phyloP scores from a whole-genome alignment of 1,284 basidiomycete species.

The Erythrobasidium hasegawianum region DNA sequence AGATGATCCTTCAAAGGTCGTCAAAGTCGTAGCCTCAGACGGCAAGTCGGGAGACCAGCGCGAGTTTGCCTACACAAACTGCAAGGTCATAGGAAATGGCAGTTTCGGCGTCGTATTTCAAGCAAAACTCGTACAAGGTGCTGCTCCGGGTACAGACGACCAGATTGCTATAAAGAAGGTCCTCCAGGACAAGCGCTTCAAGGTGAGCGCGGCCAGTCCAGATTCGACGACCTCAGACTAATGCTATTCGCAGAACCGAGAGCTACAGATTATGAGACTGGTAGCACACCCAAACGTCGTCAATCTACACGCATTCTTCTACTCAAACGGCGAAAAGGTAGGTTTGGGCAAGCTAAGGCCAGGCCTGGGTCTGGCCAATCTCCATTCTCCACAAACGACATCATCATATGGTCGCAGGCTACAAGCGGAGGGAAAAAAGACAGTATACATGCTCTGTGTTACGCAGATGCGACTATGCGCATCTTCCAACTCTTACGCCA shows the following conservation, averaged over 20 bases:
- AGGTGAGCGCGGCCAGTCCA: constrained; percentile 60
- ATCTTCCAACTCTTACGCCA: neutral
- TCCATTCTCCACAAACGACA: no score
- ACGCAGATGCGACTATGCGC: neutral
- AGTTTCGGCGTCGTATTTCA: constrained; percentile 98
- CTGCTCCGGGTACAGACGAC: constrained; percentile 53
- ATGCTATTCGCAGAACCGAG: constrained; percentile 73
- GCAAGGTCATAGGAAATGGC: constrained; percentile 97
- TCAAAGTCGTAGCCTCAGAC: constrained; percentile 90
- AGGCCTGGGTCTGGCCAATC: neutral
- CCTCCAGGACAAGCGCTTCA: constrained; percentile 99
- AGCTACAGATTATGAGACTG: constrained; percentile 98
- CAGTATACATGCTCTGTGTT: neutral
- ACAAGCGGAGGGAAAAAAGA: no score
- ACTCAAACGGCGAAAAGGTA: constrained; percentile 98
- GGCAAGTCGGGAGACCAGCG: constrained; percentile 86
- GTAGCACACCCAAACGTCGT: constrained; percentile 97
- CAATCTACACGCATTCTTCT: constrained; percentile 97
- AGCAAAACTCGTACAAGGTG: constrained; percentile 53
- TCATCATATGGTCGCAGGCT: no score
- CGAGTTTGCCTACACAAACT: constrained; percentile 91
- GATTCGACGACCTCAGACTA: no score
- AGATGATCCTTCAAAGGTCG: constrained; percentile 91
- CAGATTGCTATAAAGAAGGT: constrained; percentile 99
- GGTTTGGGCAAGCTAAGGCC: constrained; percentile 39